A percentile compares a stretch with the other conserved stretches of the same genome.
Evolutionary conservation across 2,329 filamentous ascomycete genomes (phyloP).

Genomic region (Phymatotrichopsis omnivora): DNA sequence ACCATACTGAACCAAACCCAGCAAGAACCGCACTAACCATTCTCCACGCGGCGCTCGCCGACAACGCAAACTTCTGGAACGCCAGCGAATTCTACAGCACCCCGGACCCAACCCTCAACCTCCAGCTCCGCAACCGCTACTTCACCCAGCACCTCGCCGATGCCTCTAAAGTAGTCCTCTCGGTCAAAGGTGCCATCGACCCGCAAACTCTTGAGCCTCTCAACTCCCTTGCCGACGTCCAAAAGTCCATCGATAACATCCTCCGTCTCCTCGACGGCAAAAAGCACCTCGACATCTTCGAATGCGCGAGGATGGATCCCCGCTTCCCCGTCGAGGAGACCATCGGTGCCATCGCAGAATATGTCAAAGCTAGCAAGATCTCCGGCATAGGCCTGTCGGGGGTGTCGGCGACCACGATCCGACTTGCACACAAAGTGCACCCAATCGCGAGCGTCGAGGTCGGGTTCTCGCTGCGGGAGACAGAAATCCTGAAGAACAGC

Average conservation of each 20-base stretch:
- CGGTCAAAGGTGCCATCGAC: constrained; percentile 49
- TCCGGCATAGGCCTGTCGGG: constrained; percentile 45
- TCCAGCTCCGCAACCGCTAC: constrained; percentile 51
- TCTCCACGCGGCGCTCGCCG: constrained; percentile 30
- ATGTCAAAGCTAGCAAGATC: constrained; percentile 44
- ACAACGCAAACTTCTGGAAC: constrained; percentile 46
- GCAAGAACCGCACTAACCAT: constrained; percentile 3
- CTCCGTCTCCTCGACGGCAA: constrained; percentile 43
- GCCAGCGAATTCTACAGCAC: constrained; percentile 52
- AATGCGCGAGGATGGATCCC: constrained; percentile 42
- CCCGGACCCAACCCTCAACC: constrained; percentile 45
- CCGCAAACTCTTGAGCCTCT: constrained; percentile 38
- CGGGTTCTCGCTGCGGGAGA: constrained; percentile 43
- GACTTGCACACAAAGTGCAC: constrained; percentile 39
- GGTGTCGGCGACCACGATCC: constrained; percentile 42
- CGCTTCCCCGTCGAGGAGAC: constrained; percentile 38
- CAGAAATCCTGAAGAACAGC: constrained; percentile 43
- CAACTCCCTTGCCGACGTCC: constrained; percentile 45
- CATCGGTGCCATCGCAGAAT: constrained; percentile 41
- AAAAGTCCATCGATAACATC: constrained; percentile 49
- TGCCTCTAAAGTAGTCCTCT: constrained; percentile 50
- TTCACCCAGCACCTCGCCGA: constrained; percentile 54
- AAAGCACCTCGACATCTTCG: constrained; percentile 53
- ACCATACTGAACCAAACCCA: constrained; percentile 38
- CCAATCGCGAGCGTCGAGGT: constrained; percentile 42